Percentiles rank a stretch among this genome's conserved stretches.
Evolutionary conservation across 2,329 filamentous ascomycete species (phyloP).

Genomic region (Diaporthe longicolla): DNA sequence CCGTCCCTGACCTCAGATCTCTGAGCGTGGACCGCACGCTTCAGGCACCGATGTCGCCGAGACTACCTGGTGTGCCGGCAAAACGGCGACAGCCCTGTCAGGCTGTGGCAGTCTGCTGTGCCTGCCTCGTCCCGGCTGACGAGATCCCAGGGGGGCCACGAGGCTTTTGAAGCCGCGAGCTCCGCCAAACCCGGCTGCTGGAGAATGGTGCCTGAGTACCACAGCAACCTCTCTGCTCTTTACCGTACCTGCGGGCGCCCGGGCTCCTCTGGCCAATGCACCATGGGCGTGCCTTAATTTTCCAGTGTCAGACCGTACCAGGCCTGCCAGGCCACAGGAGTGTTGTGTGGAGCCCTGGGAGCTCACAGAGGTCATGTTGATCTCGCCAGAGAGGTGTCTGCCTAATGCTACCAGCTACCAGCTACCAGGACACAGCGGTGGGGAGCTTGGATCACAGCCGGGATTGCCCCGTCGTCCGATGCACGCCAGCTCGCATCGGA

Average conservation of each 20-base stretch:
- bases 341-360: slow-evolving; percentile 30
- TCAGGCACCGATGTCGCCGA: slow-evolving; percentile 21
- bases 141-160: slow-evolving; percentile 34
- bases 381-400: slow-evolving; percentile 31
- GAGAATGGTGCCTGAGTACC: slow-evolving; percentile 1
- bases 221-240: too few relatives aligned
- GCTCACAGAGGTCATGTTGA: slow-evolving; percentile 27
- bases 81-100: slow-evolving; percentile 18
- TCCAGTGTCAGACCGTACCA: background rate
- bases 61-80: background rate
- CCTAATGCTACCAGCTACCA: slow-evolving; percentile 39
- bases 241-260: background rate
- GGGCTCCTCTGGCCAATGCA: background rate
- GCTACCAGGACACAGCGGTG: slow-evolving; percentile 12
- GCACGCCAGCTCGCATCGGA: slow-evolving; percentile 35
- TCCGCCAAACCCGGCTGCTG: slow-evolving; percentile 7
- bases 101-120: slow-evolving; percentile 21
- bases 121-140: slow-evolving; percentile 37
- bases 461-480: slow-evolving; percentile 37
- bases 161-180: slow-evolving; percentile 22
- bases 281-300: background rate
- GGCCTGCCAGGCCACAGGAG: too few relatives aligned
- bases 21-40: background rate
- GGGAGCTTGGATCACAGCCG: slow-evolving; percentile 38
- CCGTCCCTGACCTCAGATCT: slow-evolving; percentile 12